phyloP scores from a whole-genome alignment of 306 rosid species.

The Sphenostylis stenocarpa region DNA sequence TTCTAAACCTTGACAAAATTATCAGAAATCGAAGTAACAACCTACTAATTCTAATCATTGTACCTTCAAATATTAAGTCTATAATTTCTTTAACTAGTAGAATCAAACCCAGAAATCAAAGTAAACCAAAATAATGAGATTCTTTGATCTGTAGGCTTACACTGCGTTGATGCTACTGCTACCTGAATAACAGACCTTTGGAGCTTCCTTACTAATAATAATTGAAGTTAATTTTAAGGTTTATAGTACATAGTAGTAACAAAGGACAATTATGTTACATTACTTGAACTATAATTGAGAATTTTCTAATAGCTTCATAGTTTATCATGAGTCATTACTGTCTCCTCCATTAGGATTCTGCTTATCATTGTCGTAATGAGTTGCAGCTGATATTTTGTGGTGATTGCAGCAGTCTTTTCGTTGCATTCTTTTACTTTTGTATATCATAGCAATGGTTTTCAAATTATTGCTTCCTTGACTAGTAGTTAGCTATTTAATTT shows the following conservation, averaged over 20 bases:
- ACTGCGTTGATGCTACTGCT: constrained; percentile 3
- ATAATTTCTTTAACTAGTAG: constrained; percentile 1
- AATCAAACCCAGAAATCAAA: no score
- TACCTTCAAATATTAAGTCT: background rate
- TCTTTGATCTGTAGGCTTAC: constrained; percentile 5
- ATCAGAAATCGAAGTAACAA: constrained; percentile 3
- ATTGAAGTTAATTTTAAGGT: background rate
- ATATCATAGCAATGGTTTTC: background rate
- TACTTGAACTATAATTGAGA: background rate
- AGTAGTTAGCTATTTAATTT: constrained; percentile 26
- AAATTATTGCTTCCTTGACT: constrained; percentile 7
- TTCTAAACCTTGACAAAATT: background rate
- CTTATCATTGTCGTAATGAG: background rate
- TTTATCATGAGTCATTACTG: constrained; percentile 5
- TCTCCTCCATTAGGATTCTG: constrained; percentile 10
- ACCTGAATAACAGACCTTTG: constrained; percentile 6
- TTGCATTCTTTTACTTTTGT: constrained; percentile 11
- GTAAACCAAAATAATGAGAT: constrained; percentile 2
- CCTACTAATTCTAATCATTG: background rate
- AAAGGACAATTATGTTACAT: background rate
- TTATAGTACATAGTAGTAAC: background rate
- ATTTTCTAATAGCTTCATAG: background rate
- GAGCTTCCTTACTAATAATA: background rate
- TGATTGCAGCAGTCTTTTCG: background rate
- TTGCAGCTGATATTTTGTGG: background rate